Conservation (phyloP, 345 rosid species). For the Aquilaria sinensis region DNA sequence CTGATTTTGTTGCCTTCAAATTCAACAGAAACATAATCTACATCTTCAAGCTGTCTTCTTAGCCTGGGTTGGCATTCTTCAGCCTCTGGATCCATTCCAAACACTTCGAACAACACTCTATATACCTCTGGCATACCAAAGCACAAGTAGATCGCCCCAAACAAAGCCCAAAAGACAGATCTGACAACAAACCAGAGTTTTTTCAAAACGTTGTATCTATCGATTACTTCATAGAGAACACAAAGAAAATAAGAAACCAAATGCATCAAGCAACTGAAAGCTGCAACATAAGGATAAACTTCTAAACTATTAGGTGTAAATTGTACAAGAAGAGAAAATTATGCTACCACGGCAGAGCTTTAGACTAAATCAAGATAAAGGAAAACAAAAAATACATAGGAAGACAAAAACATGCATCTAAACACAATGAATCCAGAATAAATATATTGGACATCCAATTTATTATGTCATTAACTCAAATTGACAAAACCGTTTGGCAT, state of each 20-base stretch:
- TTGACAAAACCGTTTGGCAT: too few species aligned
- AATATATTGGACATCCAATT: too few species aligned
- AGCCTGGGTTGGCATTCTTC: slow-evolving; percentile 88
- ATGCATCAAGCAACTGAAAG: slow-evolving; percentile 2
- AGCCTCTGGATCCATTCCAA: slow-evolving; percentile 95
- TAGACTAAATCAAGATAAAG: too few species aligned
- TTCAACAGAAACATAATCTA: slow-evolving; percentile 90
- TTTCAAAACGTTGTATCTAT: background rate
- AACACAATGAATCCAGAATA: too few species aligned
- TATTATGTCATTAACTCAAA: too few species aligned
- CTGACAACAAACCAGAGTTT: slow-evolving; percentile 24
- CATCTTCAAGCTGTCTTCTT: slow-evolving; percentile 94
- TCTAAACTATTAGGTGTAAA: too few species aligned
- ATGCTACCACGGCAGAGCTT: too few species aligned
- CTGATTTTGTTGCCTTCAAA: slow-evolving; percentile 73
- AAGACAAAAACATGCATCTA: too few species aligned
- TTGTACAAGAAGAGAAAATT: too few species aligned
- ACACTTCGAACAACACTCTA: slow-evolving; percentile 88
- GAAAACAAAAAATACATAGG: too few species aligned
- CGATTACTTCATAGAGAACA: background rate
- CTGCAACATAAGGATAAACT: background rate
- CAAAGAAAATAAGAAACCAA: background rate
- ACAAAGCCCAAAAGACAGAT: slow-evolving; percentile 91
- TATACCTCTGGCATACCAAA: slow-evolving; percentile 98
- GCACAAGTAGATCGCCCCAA: slow-evolving; percentile 91